phyloP scores from a whole-genome alignment of 1,284 basidiomycete species.

The Rhizopogon hawkerae region DNA sequence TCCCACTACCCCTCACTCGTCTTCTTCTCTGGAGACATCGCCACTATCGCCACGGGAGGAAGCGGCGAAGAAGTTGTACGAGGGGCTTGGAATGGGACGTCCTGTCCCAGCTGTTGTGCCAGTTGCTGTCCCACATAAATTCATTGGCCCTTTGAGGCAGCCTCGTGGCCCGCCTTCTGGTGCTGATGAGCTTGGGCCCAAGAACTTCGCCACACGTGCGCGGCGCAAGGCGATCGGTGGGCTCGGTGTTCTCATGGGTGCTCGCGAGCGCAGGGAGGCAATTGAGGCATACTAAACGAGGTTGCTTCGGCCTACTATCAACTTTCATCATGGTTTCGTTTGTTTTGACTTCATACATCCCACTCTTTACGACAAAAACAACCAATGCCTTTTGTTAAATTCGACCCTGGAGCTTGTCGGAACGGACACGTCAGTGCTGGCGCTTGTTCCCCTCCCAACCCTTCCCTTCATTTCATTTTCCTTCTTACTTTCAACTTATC shows the following conservation, averaged over 20 bases:
- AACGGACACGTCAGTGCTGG: conserved; percentile 9
- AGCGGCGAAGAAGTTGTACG: conserved; percentile 72
- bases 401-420: conserved; percentile 1
- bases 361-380: conserved; percentile 17
- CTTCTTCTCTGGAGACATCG: conserved; percentile 46
- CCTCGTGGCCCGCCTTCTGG: conserved; percentile 81
- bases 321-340: conserved; percentile 6
- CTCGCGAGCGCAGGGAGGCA: conserved; percentile 61
- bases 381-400: conserved; percentile 3
- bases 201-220: conserved; percentile 81
- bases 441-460: not conserved
- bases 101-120: conserved; percentile 26
- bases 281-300: conserved; percentile 46
- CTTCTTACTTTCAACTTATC: conserved; percentile 2
- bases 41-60: conserved; percentile 71
- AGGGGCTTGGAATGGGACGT: conserved; percentile 71
- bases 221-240: conserved; percentile 74
- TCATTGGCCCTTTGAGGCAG: conserved; percentile 54
- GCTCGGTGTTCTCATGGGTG: conserved; percentile 62
- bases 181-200: conserved; percentile 76
- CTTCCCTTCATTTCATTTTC: not conserved
- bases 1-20: conserved; percentile 67
- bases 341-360: conserved; percentile 12
- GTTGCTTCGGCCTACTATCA: conserved; percentile 2
- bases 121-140: conserved; percentile 34